Evolutionary conservation across 495 filamentous ascomycete species (phyloP).

Genomic region (Tuber microsphaerosporum): DNA sequence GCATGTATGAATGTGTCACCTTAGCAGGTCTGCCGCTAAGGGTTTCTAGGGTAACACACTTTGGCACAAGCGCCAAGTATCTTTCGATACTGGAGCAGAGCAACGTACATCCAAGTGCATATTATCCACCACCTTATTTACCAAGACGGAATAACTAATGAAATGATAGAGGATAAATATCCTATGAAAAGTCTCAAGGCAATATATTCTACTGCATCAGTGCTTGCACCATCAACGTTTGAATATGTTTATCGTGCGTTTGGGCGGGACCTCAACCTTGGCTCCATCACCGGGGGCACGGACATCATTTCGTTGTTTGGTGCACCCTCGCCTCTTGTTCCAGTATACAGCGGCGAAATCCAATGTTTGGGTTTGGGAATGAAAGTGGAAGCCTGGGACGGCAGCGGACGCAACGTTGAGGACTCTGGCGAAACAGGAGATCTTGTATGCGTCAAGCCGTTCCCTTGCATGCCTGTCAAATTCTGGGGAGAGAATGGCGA

Average conservation of each 20-base stretch:
- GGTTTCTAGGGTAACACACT: slow-evolving; percentile 62
- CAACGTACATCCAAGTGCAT: slow-evolving; percentile 55
- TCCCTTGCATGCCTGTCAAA: slow-evolving; percentile 80
- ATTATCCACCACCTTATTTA: slow-evolving; percentile 41
- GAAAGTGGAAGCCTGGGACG: slow-evolving; percentile 73
- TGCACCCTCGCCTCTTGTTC: slow-evolving; percentile 73
- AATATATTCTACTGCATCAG: slow-evolving; percentile 89
- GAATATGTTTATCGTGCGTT: slow-evolving; percentile 78
- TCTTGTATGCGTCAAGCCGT: slow-evolving; percentile 76
- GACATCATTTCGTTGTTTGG: slow-evolving; percentile 94
- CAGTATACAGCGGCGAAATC: slow-evolving; percentile 80
- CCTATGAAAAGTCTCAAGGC: slow-evolving; percentile 54
- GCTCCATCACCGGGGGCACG: slow-evolving; percentile 50
- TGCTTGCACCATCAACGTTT: slow-evolving; percentile 87
- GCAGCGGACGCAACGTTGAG: slow-evolving; percentile 50
- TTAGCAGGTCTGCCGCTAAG: slow-evolving; percentile 44
- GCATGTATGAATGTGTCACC: slow-evolving; percentile 7
- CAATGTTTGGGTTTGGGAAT: slow-evolving; percentile 87
- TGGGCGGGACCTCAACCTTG: slow-evolving; percentile 46
- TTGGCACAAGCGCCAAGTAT: slow-evolving; percentile 88
- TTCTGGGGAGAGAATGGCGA: slow-evolving; percentile 75
- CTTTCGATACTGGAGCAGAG: slow-evolving; percentile 85
- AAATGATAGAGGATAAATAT: slow-evolving; percentile 12
- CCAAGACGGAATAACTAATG: neutral
- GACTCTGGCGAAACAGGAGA: slow-evolving; percentile 71